Evolutionary conservation across 306 rosid genomes (phyloP), one percentile per base, ranked within the genome.

Genomic region (Vigna hirtella): DNA sequence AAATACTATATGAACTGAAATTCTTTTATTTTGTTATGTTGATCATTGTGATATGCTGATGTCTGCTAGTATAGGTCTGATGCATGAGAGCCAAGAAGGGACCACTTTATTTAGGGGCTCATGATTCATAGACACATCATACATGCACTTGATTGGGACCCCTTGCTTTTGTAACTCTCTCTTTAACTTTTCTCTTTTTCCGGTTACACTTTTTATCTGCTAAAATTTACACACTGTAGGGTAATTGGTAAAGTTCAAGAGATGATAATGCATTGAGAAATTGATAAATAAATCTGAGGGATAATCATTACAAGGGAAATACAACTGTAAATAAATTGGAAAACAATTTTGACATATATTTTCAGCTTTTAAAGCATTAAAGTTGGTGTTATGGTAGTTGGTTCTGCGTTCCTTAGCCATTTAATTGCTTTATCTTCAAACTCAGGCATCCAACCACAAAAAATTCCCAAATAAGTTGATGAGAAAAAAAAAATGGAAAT

Each of bases 361-460:
- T 74, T 72, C 36, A 67, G 86, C 73, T 64, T 80, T 61, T 72
- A 62, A 81, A 76, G 85, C 93, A 84, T 84, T 87, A 84, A 91
- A 91, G 96, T 88, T 68, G 98, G 85, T 86, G 88, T 84, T 81
- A 84, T 38, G 91, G 93, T 85, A 86, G 98, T 85, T 90, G 98
- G 96, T 85, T 82, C 82, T 85, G 85, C 70, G 86, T 83, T 89
- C 76, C 87, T 83, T 82, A 70, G 80, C 86, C 74, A 89, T 84
- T 93, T 78, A 91, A 85, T 88, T 88, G 94, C 96, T 88, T 91
- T 93, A 90, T 93, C 96, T 93, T 90, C 79, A 83, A 86, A 89
- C 90, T 81, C 83, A 74, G 90, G 82, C 90, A 88, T 92, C 91
- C 96, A 87, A 89, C 96, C 98, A 90, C 96, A 93, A 83, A 89